Evolutionary conservation across 345 rosid genomes (phyloP).

Genomic region (Lumnitzera racemosa): DNA sequence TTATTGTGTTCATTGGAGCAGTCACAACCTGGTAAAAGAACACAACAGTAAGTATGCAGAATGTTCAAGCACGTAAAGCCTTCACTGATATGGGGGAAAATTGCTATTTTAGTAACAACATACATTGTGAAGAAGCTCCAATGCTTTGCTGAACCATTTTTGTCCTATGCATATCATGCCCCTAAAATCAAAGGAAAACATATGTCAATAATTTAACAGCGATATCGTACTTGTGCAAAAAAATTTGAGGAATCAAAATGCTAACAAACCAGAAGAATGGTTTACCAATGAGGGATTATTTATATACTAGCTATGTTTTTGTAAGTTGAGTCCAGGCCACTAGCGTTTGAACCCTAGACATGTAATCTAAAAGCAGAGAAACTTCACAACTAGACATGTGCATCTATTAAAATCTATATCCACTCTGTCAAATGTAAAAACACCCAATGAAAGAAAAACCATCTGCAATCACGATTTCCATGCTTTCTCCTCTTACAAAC

Average conservation of each 20-base stretch:
- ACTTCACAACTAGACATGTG: background rate
- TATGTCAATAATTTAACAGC: background rate
- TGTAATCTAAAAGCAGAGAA: too few relatives aligned
- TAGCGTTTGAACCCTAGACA: too few relatives aligned
- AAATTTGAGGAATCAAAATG: too few relatives aligned
- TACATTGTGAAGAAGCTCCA: conserved; percentile 90
- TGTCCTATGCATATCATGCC: conserved; percentile 94
- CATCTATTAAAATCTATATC: background rate
- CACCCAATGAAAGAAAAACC: background rate
- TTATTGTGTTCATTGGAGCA: conserved; percentile 74
- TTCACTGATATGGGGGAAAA: conserved; percentile 5
- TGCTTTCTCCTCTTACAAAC: too few relatives aligned
- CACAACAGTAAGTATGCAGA: conserved; percentile 5
- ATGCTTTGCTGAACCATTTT: conserved; percentile 70
- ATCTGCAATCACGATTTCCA: too few relatives aligned
- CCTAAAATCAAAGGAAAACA: conserved; percentile 33
- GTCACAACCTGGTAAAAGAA: conserved; percentile 63
- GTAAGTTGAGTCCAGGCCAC: too few relatives aligned
- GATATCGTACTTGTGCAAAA: too few relatives aligned
- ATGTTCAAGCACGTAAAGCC: conserved; percentile 4
- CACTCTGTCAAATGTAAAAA: background rate
- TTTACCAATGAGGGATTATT: too few relatives aligned
- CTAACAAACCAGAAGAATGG: too few relatives aligned
- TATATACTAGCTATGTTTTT: too few relatives aligned
- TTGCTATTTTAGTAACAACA: conserved; percentile 9